Evolutionary conservation across 805 yeast genomes (phyloP).

Genomic region (Metschnikowia matae): DNA sequence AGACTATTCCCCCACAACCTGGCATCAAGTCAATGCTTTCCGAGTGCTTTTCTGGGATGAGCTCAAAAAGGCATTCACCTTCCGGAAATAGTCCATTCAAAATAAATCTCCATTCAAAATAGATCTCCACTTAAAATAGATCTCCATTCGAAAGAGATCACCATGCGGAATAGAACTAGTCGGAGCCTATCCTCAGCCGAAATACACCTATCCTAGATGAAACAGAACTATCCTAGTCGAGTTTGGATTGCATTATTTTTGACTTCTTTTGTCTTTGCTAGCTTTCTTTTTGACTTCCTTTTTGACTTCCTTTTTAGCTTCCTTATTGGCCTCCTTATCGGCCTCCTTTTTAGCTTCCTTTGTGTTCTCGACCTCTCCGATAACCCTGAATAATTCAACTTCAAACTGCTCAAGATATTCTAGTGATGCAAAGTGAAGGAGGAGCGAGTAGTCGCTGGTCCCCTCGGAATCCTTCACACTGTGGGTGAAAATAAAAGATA

Average conservation of each 20-base stretch:
- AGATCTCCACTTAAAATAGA: no score
- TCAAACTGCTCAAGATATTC: conserved; percentile 50
- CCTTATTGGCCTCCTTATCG: neutral
- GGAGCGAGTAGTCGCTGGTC: conserved; percentile 50
- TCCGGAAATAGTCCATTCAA: conserved; percentile 18
- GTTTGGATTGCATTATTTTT: neutral
- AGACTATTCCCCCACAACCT: conserved; percentile 45
- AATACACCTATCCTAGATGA: no score
- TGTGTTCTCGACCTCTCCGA: neutral
- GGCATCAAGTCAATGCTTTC: conserved; percentile 60
- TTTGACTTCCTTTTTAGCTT: no score
- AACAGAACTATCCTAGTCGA: no score
- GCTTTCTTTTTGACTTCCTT: neutral
- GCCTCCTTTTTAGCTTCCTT: neutral
- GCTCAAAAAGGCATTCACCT: conserved; percentile 49
- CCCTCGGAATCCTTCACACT: conserved; percentile 12
- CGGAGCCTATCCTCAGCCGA: no score
- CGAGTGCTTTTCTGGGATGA: conserved; percentile 59
- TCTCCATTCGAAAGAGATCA: no score
- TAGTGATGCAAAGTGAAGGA: conserved; percentile 49
- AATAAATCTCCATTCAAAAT: no score
- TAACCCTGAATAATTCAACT: conserved; percentile 33
- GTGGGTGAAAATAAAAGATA: conserved; percentile 65
- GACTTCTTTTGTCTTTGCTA: neutral
- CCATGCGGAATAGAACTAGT: no score